These are phyloP conservation scores for Nicotiana obtusifolia DNA, from an alignment of 257 asterid species.

Conservation along the genomic window DNA sequence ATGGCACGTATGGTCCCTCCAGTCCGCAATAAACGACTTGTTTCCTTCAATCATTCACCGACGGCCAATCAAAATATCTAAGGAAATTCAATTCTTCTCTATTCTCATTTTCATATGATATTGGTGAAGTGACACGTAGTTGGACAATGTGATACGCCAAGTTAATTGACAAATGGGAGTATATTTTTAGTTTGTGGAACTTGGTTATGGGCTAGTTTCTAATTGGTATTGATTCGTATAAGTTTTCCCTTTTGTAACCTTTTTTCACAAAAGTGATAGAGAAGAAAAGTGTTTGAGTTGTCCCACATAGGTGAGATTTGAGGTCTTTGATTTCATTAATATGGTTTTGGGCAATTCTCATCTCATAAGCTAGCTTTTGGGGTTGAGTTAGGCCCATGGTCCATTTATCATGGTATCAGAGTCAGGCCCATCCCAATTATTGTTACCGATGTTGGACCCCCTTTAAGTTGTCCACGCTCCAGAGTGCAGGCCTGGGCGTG, in stretches of 20 bases:
- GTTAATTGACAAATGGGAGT: not conserved
- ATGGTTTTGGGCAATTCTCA: too few relatives aligned
- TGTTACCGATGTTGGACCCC: too few relatives aligned
- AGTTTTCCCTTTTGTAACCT: not conserved
- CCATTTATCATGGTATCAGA: too few relatives aligned
- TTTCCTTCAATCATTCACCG: not conserved
- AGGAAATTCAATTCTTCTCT: not conserved
- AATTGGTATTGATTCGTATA: not conserved
- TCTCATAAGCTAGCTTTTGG: too few relatives aligned
- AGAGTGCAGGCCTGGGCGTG: too few relatives aligned
- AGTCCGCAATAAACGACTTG: not conserved
- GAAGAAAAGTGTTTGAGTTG: too few relatives aligned
- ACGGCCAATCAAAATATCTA: not conserved
- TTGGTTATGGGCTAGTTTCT: not conserved
- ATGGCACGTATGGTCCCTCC: not conserved
- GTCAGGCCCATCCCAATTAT: too few relatives aligned
- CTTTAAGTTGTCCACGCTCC: too few relatives aligned
- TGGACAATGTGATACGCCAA: not conserved
- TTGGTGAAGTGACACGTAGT: not conserved
- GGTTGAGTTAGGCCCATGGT: too few relatives aligned
- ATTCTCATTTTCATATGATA: not conserved
- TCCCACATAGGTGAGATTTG: too few relatives aligned
- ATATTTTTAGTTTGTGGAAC: not conserved
- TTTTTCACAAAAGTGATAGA: not conserved
- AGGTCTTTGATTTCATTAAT: too few relatives aligned